Conservation (phyloP, 371 early-diverging fungal species). For the Mortierella sp. region DNA sequence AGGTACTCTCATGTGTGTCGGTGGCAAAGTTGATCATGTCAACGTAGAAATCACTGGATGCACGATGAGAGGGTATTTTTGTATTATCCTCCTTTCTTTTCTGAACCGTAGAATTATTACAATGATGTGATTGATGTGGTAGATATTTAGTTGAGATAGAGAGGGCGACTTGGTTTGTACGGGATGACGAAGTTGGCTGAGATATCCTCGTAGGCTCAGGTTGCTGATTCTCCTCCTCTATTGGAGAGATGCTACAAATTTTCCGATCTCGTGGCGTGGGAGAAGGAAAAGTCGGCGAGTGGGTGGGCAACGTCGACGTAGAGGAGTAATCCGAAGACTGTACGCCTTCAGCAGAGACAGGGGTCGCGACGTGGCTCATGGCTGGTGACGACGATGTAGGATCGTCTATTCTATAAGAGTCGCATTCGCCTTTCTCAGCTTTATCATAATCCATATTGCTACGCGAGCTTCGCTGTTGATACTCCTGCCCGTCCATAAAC, state of each 20-base stretch:
- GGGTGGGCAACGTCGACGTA: slow-evolving; percentile 1
- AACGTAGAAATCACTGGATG: slow-evolving; percentile 9
- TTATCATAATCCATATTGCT: background rate
- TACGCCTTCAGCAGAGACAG: background rate
- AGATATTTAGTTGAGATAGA: background rate
- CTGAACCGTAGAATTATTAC: background rate
- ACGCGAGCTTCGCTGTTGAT: background rate
- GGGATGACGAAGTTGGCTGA: background rate
- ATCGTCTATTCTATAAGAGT: background rate
- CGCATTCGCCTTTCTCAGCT: background rate
- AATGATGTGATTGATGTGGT: background rate
- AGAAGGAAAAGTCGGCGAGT: slow-evolving; percentile 3
- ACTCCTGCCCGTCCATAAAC: background rate
- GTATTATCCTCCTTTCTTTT: background rate
- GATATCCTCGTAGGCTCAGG: background rate
- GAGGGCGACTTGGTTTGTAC: background rate
- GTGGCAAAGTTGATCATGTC: slow-evolving; percentile 16
- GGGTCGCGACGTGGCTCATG: background rate
- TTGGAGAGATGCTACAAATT: background rate
- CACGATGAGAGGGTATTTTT: background rate
- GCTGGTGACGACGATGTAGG: background rate
- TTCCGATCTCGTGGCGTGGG: slow-evolving; percentile 7
- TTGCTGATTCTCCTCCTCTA: background rate
- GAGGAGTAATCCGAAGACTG: slow-evolving; percentile 4
- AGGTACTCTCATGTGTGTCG: background rate